phyloP scores from a whole-genome alignment of 805 yeast genomes.

The Ogataea trehaloabstinens region DNA sequence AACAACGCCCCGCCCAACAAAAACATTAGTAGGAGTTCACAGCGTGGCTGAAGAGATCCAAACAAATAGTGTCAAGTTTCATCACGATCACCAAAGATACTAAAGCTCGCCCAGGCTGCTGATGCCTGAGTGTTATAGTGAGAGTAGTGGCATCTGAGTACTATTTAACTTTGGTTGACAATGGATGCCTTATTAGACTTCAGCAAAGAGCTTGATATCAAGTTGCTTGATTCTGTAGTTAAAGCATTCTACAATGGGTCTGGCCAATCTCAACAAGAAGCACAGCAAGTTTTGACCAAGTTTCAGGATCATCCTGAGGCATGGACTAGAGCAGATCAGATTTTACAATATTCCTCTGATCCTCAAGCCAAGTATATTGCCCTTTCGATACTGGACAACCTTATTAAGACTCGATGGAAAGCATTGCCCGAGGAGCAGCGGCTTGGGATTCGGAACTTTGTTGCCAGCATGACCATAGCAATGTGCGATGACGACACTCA shows the following conservation, averaged over 20 bases:
- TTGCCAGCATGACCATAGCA: slow-evolving; percentile 89
- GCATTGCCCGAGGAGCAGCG: slow-evolving; percentile 85
- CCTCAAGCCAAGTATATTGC: slow-evolving; percentile 93
- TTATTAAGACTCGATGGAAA: slow-evolving; percentile 93
- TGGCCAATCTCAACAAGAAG: slow-evolving; percentile 69
- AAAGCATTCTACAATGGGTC: slow-evolving; percentile 79
- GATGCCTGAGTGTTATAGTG: neutral
- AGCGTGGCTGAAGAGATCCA: too few relatives aligned
- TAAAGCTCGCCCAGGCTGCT: too few relatives aligned
- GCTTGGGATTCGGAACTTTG: slow-evolving; percentile 88
- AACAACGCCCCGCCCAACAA: too few relatives aligned
- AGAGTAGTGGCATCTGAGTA: neutral
- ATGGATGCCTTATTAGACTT: slow-evolving; percentile 93
- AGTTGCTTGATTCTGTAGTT: slow-evolving; percentile 77
- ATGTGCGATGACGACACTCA: slow-evolving; percentile 80
- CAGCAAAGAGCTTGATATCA: slow-evolving; percentile 76
- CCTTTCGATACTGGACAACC: slow-evolving; percentile 80
- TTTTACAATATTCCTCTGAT: slow-evolving; percentile 71
- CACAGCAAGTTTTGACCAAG: slow-evolving; percentile 68
- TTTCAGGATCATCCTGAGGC: slow-evolving; percentile 95
- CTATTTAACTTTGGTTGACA: neutral
- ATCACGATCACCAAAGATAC: too few relatives aligned
- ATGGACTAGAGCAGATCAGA: slow-evolving; percentile 92
- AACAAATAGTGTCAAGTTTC: too few relatives aligned
- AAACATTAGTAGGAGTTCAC: too few relatives aligned